Evolutionary conservation across 2,329 filamentous ascomycete genomes (phyloP).

Genomic region (Penicillium hesseltinei): DNA sequence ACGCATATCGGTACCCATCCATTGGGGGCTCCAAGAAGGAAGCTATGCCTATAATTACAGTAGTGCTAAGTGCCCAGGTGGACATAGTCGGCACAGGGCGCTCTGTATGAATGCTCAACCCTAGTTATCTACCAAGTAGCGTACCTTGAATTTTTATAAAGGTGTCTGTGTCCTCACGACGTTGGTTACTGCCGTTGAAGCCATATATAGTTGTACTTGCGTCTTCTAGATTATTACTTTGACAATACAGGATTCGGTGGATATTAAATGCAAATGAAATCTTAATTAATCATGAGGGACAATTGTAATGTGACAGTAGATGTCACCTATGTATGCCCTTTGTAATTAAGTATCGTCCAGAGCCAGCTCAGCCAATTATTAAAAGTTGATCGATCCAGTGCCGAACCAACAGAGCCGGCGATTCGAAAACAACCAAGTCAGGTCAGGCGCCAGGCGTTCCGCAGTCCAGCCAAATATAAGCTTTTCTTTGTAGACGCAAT

Average conservation of each 20-base stretch:
- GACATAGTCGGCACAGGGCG: background rate
- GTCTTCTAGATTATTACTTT: background rate
- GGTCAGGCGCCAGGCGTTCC: background rate
- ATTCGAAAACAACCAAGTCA: background rate
- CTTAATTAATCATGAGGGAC: background rate
- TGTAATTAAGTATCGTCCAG: background rate
- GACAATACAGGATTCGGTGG: too few species aligned
- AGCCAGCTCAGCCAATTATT: background rate
- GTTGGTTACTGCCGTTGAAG: background rate
- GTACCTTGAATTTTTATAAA: too few species aligned
- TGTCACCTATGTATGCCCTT: background rate
- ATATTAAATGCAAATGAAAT: background rate
- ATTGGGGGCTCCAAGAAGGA: background rate
- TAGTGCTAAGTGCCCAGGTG: too few species aligned
- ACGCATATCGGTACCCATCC: background rate
- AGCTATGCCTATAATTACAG: background rate
- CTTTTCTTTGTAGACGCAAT: conserved; percentile 14
- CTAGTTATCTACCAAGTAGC: background rate
- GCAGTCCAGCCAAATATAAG: background rate
- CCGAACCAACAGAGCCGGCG: background rate
- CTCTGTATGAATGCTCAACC: background rate
- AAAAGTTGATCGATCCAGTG: background rate
- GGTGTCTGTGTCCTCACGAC: too few species aligned
- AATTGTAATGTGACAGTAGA: background rate
- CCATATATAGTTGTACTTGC: background rate